Base-by-base conservation (phyloP, 2,329 filamentous ascomycete species). In the Aspergillus sp. region DNA sequence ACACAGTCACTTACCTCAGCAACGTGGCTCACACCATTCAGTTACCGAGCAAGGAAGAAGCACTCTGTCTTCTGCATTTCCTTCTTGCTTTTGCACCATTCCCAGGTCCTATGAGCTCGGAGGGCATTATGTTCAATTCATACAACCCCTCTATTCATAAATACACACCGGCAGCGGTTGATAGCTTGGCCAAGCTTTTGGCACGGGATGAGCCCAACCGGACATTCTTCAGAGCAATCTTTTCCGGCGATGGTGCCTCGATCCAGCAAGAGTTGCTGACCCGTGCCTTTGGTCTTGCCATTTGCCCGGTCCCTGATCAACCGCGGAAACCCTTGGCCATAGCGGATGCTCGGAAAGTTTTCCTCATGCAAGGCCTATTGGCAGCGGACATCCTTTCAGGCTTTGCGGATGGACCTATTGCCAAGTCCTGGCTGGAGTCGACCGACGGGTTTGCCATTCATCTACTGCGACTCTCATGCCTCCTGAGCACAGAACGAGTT, bases 141-240 rank as follows among this genome's bases (percentile, higher is more conserved):
- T 98, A 94, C 74, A 89, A 93, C 57, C 91, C 95, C 0, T 81
- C 85, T 9, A 79, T 92, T 30, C 94, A 99, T 73, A 88, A 89
- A 45, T 98, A 98, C 74, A 86, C 97, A 1, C 93, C 94, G 3
- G 87, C 91, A 39, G 95, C 95, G 1, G 87, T 98, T 17, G 95
- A 99, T 73, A 90, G 90, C 51, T 80, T 98, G 25, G 94, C 95
- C 2, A 98, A 98, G 76, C 82, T 99, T 3, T 82, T 99, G 25
- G 94, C 95, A 4, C 86, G 93, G 55, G 95, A 98, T 73, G 94
- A 98, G 68, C 94, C 95, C 0, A 99, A 99, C 70, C 84, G 95
- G 63, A 88, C 87, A 3, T 89, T 91, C 68, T 98, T 93, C 80
- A 91, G 90, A 73, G 82, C 86, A 43, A 89, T 98, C 9, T 96